Conservation (phyloP, 441 rosid genomes). For the Iberis amara region DNA sequence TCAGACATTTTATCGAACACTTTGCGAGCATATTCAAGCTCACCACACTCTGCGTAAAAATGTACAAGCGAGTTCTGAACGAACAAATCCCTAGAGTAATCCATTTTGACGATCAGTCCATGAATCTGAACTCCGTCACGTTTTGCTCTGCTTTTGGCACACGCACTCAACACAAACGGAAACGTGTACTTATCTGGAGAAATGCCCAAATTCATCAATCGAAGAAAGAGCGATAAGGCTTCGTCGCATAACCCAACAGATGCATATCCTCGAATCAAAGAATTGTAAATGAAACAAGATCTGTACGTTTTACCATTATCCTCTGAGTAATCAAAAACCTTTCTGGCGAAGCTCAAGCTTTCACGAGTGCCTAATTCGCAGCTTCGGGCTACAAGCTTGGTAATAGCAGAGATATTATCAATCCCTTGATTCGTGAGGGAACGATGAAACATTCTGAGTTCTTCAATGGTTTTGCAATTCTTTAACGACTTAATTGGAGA, state of each 20-base stretch:
- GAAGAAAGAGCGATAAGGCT: conserved; percentile 40
- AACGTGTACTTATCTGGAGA: conserved; percentile 59
- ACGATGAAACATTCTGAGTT: conserved; percentile 41
- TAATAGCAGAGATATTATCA: conserved; percentile 13
- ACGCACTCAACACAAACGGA: conserved; percentile 58
- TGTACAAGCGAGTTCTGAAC: conserved; percentile 56
- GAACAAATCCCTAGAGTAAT: conserved; percentile 40
- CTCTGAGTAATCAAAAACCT: conserved; percentile 37
- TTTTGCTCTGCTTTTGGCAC: conserved; percentile 40
- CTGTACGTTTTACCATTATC: conserved; percentile 20
- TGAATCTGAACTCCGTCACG: conserved; percentile 57
- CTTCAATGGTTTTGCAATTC: conserved; percentile 36
- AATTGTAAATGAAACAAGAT: conserved; percentile 51
- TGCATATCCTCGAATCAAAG: conserved; percentile 56
- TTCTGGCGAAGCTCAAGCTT: conserved; percentile 47
- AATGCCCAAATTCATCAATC: conserved; percentile 39
- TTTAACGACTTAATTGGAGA: conserved; percentile 27
- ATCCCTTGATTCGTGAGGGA: conserved; percentile 39
- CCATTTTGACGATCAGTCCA: conserved; percentile 44
- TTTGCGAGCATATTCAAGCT: conserved; percentile 38
- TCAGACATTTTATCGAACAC: conserved; percentile 62
- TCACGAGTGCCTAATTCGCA: conserved; percentile 43
- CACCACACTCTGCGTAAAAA: conserved; percentile 50
- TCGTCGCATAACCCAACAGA: conserved; percentile 38
- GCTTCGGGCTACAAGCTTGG: conserved; percentile 40